Percentiles rank a stretch among this genome's conserved stretches.
These are phyloP conservation scores for Linnemannia zychae DNA, from an alignment of 192 early-diverging fungal genomes.

Conservation along the genomic window DNA sequence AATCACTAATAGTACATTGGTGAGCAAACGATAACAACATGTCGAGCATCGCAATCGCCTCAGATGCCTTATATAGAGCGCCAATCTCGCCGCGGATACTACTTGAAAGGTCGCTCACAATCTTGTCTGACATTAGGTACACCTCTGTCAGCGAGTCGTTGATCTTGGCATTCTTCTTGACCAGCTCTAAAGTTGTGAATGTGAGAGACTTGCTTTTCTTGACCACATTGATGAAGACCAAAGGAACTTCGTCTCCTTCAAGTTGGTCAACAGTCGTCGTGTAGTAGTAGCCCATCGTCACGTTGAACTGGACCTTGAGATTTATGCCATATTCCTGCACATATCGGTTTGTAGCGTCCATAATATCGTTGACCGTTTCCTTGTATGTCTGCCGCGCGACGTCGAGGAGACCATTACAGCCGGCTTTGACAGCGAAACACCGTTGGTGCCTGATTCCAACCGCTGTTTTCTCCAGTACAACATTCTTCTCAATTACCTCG, in stretches of 20 bases:
- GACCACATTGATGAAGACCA: constrained; percentile 81
- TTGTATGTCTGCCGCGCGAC: constrained; percentile 86
- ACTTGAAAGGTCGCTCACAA: constrained; percentile 61
- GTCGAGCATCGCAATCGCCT: constrained; percentile 85
- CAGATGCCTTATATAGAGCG: constrained; percentile 79
- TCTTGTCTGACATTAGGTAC: constrained; percentile 83
- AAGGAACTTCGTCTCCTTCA: constrained; percentile 62
- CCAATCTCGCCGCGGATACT: constrained; percentile 71
- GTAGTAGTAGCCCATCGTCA: constrained; percentile 74
- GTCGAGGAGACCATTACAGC: constrained; percentile 88
- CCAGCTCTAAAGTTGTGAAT: constrained; percentile 85
- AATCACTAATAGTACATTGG: constrained; percentile 68
- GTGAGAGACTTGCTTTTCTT: constrained; percentile 71
- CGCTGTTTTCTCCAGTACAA: constrained; percentile 78
- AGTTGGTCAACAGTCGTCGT: constrained; percentile 58
- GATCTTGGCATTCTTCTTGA: constrained; percentile 86
- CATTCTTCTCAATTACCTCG: constrained; percentile 77
- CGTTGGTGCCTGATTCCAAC: constrained; percentile 85
- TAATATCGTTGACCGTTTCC: constrained; percentile 80
- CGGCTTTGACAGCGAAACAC: constrained; percentile 89
- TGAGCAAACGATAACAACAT: constrained; percentile 83
- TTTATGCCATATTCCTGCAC: constrained; percentile 66
- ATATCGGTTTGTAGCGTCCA: constrained; percentile 70
- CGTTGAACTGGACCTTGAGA: constrained; percentile 77
- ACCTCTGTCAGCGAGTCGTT: constrained; percentile 87